Evolutionary conservation across 306 rosid genomes (phyloP), one percentile per base, ranked within the genome.

Genomic region (Quercus glauca): DNA sequence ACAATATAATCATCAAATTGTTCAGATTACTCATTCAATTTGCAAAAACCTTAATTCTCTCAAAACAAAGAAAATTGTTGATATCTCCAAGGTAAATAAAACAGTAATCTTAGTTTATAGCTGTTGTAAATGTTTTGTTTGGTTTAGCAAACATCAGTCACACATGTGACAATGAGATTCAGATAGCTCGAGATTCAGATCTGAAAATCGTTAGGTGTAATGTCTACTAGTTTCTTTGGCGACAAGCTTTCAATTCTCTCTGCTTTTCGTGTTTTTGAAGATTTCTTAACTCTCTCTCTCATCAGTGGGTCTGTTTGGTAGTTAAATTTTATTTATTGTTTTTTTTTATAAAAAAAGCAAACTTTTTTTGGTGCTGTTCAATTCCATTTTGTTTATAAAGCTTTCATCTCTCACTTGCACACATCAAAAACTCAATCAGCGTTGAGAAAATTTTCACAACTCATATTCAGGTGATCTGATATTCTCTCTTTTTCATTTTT

Each of bases 271-370:
- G 81, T 31, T 56, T 58, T 56, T 74, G 56, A 86, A 83, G 85
- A 49, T 55, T 80, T 63, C 37, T 35, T 21, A 20, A 20, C 59
- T 15, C 72, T 72, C 75, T 80, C 75, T 80, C 80, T 80, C 59
- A 55, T 69, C 45, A 53, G 85, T 83, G 67, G 89, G 76, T 78
- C 60, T 35, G 52, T 81, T 82, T 81, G 88, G 83, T 82, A 20
- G 51, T 79, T 41, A 41, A 41, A 41, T 41, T 8, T 41, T 41
- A 41, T 41, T 41, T 41, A 41, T 41, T 37, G 43, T 37, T 37
- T 6, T 5, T 5, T 51, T 37, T 37, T 6, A 4, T 4, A 31
- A 31, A 29, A 4, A 7, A 7, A 37, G 45, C 45, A 37, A 37
- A 37, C 45, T 6, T 4, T 52, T 28, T 29, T 8, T 25, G 19